Percentiles rank a stretch among this genome's conserved stretches.
Conservation (phyloP, 257 asterid genomes). For the Linaria vulgaris region DNA sequence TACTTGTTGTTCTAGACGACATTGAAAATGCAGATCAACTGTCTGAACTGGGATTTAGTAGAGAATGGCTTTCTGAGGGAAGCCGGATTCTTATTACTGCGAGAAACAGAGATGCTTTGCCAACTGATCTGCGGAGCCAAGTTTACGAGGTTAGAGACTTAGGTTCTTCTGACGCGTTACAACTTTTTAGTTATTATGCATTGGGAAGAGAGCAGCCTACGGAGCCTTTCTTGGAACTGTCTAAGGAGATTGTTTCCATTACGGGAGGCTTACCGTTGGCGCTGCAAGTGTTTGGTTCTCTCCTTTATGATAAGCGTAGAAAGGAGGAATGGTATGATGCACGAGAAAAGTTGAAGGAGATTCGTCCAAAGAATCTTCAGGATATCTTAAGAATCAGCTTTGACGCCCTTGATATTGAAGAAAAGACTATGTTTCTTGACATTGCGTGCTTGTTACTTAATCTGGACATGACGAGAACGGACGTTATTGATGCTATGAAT, state of each 20-base stretch:
- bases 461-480: conserved; percentile 28
- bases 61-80: conserved; percentile 32
- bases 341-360: conserved; percentile 28
- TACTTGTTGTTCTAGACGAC: conserved; percentile 33
- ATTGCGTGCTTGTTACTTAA: conserved; percentile 35
- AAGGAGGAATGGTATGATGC: conserved; percentile 32
- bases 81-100: conserved; percentile 31
- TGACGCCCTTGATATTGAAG: conserved; percentile 33
- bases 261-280: conserved; percentile 36
- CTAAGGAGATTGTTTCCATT: conserved; percentile 23
- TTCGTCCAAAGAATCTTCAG: conserved; percentile 34
- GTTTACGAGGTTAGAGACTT: conserved; percentile 23
- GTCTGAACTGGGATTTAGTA: conserved; percentile 14
- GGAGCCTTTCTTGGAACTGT: conserved; percentile 17
- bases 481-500: conserved; percentile 29
- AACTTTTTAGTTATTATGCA: conserved; percentile 33
- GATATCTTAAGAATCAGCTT: conserved; percentile 32
- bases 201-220: conserved; percentile 35
- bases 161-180: conserved; percentile 19
- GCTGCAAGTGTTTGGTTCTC: conserved; percentile 37
- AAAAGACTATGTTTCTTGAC: conserved; percentile 34
- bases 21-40: conserved; percentile 28
- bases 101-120: conserved; percentile 28
- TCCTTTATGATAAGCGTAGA: conserved; percentile 30
- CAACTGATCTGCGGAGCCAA: conserved; percentile 5